Evolutionary conservation across 148 eudicot genomes (phyloP), one percentile per base, ranked within the genome.

Genomic region (Cornus florida): DNA sequence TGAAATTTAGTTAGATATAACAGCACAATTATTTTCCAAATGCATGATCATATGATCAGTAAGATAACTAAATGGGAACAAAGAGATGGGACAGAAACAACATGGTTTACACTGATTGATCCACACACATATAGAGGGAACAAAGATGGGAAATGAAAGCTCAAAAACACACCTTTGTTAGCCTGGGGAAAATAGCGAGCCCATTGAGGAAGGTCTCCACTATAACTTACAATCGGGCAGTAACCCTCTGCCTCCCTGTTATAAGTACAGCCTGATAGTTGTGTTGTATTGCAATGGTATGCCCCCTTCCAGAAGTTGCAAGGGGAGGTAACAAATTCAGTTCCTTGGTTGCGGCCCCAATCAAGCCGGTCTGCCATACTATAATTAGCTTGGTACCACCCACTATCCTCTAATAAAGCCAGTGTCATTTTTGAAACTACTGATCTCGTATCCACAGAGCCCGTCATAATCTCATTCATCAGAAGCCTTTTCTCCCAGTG

Each of bases 391-490:
- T 88, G 85, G 81, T 96, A 93, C 99, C 99, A 96, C 75, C 99
- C 99, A 81, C 98, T 93, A 79, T 96, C 99, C 80, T 96, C 99
- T 79, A 96, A 85, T 68, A 96, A 87, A 78, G 98, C 99, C 80
- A 96, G 88, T 59, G 99, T 96, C 98, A 96, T 91, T 73, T 90
- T 81, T 8, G 99, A 96, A 83, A 96, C 98, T 31, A 96, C 99
- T 68, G 99, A 96, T 83, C 91, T 87, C 28, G 99, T 93, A 82
- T 96, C 99, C 50, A 96, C 99, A 41, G 99, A 96, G 53, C 99
- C 99, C 12, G 99, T 96, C 99, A 96, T 96, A 50, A 96, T 96
- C 87, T 96, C 99, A 81, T 96, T 96, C 99, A 96, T 96, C 85
- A 96, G 82, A 72, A 96, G 97, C 86, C 99, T 92, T 81, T 96